phyloP scores from a whole-genome alignment of 805 yeast species.

The Ogataea methanolica region DNA sequence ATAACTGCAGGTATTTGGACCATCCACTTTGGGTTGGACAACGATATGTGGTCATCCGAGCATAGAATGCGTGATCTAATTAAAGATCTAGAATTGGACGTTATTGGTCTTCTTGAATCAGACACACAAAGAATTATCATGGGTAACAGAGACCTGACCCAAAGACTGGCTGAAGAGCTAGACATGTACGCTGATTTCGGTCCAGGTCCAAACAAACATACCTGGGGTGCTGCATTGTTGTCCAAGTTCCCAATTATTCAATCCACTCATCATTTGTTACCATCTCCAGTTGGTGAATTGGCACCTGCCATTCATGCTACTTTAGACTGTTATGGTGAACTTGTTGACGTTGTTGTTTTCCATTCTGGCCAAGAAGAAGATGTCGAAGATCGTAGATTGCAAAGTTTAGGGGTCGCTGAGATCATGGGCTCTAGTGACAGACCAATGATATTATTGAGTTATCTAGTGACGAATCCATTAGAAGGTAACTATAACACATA shows the following conservation, averaged over 20 bases:
- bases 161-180: constrained; percentile 83
- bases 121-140: constrained; percentile 92
- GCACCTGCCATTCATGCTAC: constrained; percentile 99
- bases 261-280: constrained; percentile 86
- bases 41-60: constrained; percentile 97
- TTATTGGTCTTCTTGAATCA: constrained; percentile 84
- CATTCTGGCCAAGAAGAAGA: constrained; percentile 99
- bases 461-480: constrained; percentile 81
- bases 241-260: constrained; percentile 91
- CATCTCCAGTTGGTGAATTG: constrained; percentile 96
- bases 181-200: constrained; percentile 96
- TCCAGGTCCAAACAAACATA: constrained; percentile 96
- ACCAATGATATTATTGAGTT: constrained; percentile 85
- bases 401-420: constrained; percentile 67
- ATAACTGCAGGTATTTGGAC: constrained; percentile 98
- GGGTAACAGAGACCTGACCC: constrained; percentile 94
- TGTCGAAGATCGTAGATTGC: constrained; percentile 85
- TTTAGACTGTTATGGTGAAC: constrained; percentile 80
- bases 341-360: constrained; percentile 91
- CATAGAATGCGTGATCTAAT: constrained; percentile 82
- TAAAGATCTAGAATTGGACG: constrained; percentile 82
- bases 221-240: constrained; percentile 94
- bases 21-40: constrained; percentile 93
- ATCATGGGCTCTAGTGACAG: constrained; percentile 78
- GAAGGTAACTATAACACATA: constrained; percentile 90